Evolutionary conservation across 106 monocot species (phyloP), one percentile per base, ranked within the genome.

Genomic region (Amphibolis antarctica): DNA sequence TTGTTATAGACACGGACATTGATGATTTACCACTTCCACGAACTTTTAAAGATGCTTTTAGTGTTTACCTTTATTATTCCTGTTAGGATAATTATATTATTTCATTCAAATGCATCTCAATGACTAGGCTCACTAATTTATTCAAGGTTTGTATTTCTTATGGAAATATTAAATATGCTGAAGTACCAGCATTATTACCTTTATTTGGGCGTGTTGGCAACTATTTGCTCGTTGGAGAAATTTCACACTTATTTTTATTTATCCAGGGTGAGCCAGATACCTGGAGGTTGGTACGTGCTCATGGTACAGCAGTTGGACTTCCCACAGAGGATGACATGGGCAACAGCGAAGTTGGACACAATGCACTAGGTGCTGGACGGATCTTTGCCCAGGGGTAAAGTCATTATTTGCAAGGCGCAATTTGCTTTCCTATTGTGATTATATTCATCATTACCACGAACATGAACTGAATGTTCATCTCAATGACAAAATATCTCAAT

Each of bases 281-380:
- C 3, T 67, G 67, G 67, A 67, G 67, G 42, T 73, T 92, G 61
- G 71, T 92, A 11, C 79, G 62, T 60, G 92, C 92, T 84, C 92
- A 92, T 69, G 92, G 92, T 28, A 84, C 66, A 55, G 92, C 92
- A 19, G 92, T 92, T 21, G 92, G 92, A 10, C 92, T 92, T 45
- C 92, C 92, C 14, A 79, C 79, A 50, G 92, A 92, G 21, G 92
- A 92, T 74, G 92, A 92, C 69, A 92, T 92, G 92, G 92, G 92
- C 36, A 92, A 92, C 60, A 92, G 92, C 66, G 92, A 92, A 82
- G 92, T 92, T 18, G 92, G 92, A 60, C 92, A 92, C 70, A 92
- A 92, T 63, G 92, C 92, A 48, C 76, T 92, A 20, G 92, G 92
- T 28, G 92, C 92, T 28, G 92, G 92, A 69, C 76, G 92, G 1